A percentile compares a stretch with the other conserved stretches of the same genome.
These are phyloP conservation scores for Nyctanthes arbortristis DNA, from an alignment of 257 asterid genomes.

Conservation along the genomic window DNA sequence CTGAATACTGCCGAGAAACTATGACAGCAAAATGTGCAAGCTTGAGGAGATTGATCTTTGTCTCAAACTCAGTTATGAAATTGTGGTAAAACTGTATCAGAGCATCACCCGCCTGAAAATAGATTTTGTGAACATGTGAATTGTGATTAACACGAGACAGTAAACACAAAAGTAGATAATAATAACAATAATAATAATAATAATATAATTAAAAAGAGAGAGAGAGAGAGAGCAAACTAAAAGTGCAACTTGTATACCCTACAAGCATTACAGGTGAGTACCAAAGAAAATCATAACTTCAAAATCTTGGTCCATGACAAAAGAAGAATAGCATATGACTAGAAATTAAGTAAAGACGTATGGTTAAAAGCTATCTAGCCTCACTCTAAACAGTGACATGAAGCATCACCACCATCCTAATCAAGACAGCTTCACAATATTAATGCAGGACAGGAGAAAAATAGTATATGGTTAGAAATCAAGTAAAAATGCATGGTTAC, in stretches of 20 bases:
- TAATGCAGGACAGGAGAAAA: background rate
- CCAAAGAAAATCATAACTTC: background rate
- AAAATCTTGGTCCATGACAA: background rate
- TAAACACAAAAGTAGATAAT: constrained; percentile 14
- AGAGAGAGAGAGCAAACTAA: background rate
- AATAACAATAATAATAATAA: background rate
- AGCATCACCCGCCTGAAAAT: constrained; percentile 84
- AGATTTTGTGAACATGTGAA: background rate
- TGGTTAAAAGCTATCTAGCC: background rate
- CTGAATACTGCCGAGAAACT: constrained; percentile 78
- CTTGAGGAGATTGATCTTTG: constrained; percentile 95
- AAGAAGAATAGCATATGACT: background rate
- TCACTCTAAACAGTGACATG: background rate
- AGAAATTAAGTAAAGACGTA: background rate
- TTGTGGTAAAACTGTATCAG: constrained; percentile 87
- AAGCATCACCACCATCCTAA: background rate
- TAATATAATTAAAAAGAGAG: background rate
- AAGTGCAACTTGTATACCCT: background rate
- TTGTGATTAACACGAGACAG: background rate
- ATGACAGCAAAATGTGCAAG: constrained; percentile 94
- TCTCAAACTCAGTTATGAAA: constrained; percentile 93
- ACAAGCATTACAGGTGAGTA: background rate
- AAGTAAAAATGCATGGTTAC: background rate
- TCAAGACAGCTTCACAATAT: background rate
- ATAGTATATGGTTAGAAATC: background rate